These are phyloP conservation scores for Chrysanthemum seticuspe DNA, from an alignment of 129 eudicot species.

Conservation along the genomic window DNA sequence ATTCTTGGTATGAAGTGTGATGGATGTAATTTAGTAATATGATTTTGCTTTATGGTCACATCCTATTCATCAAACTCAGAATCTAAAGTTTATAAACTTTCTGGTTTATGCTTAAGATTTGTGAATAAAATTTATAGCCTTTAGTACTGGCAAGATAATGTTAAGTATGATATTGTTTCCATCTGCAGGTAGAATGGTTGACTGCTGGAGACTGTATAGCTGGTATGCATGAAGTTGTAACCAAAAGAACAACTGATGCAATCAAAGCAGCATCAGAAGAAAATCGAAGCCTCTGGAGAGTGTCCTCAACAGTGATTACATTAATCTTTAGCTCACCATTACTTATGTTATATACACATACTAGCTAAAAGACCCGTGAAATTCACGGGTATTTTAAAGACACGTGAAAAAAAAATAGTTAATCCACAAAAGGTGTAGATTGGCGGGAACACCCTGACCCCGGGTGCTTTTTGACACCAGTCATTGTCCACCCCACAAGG, in stretches of 20 bases:
- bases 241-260: conserved; percentile 68
- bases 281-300: conserved; percentile 25
- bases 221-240: conserved; percentile 97
- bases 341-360: too few species aligned
- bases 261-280: conserved; percentile 67
- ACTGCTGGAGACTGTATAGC: conserved; percentile 91
- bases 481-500: too few species aligned
- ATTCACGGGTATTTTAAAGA: too few species aligned
- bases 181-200: conserved; percentile 91
- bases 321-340: background rate
- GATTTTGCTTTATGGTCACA: background rate
- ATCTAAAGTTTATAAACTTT: too few species aligned
- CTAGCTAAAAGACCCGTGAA: too few species aligned
- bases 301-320: conserved; percentile 67
- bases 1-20: background rate
- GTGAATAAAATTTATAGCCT: conserved; percentile 9
- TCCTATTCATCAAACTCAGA: too few species aligned
- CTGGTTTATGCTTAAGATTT: background rate
- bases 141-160: background rate
- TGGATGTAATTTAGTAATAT: conserved; percentile 2
- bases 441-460: too few species aligned
- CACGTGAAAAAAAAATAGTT: too few species aligned
- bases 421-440: too few species aligned
- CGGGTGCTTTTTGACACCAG: too few species aligned
- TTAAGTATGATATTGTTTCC: background rate